phyloP scores from a whole-genome alignment of 2,329 filamentous ascomycete genomes.

The Scedosporium apiospermum region DNA sequence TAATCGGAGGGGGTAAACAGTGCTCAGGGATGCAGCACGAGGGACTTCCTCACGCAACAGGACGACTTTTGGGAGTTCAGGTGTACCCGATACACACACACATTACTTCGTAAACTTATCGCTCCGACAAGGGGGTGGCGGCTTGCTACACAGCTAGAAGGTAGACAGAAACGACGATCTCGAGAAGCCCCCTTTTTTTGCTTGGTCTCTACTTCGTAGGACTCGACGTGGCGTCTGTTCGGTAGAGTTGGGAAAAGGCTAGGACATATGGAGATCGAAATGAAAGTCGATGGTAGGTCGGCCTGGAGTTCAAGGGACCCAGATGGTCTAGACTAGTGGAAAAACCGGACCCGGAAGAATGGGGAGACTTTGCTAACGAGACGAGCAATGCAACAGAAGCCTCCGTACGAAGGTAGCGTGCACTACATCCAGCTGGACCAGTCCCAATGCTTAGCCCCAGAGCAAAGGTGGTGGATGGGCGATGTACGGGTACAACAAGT shows the following conservation, averaged over 20 bases:
- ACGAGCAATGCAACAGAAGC: background rate
- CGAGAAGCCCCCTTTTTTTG: background rate
- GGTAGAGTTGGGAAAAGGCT: background rate
- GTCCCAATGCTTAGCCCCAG: background rate
- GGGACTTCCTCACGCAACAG: background rate
- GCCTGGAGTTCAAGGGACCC: background rate
- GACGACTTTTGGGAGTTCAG: background rate
- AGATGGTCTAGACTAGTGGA: conserved; percentile 1
- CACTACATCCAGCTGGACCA: background rate
- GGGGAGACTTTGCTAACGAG: background rate
- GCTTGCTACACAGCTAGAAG: background rate
- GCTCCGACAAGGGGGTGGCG: background rate
- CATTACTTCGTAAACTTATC: background rate
- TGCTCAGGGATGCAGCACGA: background rate
- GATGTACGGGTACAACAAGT: background rate
- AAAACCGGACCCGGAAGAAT: background rate
- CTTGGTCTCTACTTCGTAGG: background rate
- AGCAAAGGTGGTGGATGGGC: background rate
- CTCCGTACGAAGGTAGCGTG: background rate
- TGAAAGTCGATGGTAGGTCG: background rate
- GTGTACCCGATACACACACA: background rate
- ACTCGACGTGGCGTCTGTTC: background rate
- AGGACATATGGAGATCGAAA: background rate
- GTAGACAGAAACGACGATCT: background rate
- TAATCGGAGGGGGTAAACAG: background rate